phyloP scores from a whole-genome alignment of 352 stramenopile genomes.

The Phytophthora podocarpi region DNA sequence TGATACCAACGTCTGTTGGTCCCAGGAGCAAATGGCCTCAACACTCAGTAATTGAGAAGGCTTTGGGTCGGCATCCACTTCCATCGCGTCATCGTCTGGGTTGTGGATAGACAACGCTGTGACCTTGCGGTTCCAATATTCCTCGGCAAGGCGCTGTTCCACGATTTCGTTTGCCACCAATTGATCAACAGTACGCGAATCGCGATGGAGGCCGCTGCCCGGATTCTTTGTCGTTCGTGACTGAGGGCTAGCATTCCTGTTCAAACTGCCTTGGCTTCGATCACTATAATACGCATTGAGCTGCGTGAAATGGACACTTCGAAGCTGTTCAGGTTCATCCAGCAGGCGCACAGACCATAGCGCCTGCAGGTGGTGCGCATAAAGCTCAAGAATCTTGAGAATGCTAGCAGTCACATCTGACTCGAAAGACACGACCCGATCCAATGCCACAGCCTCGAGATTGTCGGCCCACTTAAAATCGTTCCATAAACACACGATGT shows the following conservation, averaged over 20 bases:
- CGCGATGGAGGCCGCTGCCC: background rate
- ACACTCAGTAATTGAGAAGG: slow-evolving; percentile 13
- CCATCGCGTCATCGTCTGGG: slow-evolving; percentile 12
- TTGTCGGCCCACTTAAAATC: slow-evolving; percentile 79
- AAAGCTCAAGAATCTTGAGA: slow-evolving; percentile 63
- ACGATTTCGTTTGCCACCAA: slow-evolving; percentile 28
- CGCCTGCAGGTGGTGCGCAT: slow-evolving; percentile 61
- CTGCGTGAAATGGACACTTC: slow-evolving; percentile 64
- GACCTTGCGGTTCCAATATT: slow-evolving; percentile 55
- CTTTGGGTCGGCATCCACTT: background rate
- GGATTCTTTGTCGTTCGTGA: background rate
- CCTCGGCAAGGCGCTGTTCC: slow-evolving; percentile 35
- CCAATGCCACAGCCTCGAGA: slow-evolving; percentile 46
- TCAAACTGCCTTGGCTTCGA: slow-evolving; percentile 38
- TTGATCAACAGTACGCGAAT: slow-evolving; percentile 9
- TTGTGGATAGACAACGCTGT: slow-evolving; percentile 22
- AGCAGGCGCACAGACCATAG: slow-evolving; percentile 56
- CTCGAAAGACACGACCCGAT: slow-evolving; percentile 68
- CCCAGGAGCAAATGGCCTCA: slow-evolving; percentile 44
- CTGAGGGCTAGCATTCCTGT: slow-evolving; percentile 9
- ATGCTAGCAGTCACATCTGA: slow-evolving; percentile 60
- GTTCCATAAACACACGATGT: slow-evolving; percentile 79
- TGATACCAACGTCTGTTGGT: slow-evolving; percentile 26
- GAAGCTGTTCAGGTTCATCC: slow-evolving; percentile 50
- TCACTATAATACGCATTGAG: slow-evolving; percentile 79